Evolutionary conservation across 192 early-diverging fungal genomes (phyloP).

Genomic region (Coemansia sp.): DNA sequence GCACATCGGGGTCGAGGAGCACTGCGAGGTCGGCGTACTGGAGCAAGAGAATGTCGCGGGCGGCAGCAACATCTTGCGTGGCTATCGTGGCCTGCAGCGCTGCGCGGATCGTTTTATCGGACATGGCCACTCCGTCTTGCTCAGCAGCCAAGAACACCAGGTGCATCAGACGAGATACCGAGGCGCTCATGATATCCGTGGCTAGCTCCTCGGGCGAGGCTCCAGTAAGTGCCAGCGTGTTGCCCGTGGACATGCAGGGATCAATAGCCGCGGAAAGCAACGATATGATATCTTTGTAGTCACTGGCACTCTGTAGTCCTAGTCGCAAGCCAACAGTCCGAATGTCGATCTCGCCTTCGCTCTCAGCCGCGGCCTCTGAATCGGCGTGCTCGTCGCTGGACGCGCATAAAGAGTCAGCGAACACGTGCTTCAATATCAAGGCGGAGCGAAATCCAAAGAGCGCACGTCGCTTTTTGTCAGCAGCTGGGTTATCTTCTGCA

Average conservation of each 20-base stretch:
- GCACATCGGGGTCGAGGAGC: conserved; percentile 22
- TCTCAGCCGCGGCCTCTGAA: neutral
- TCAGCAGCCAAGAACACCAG: conserved; percentile 27
- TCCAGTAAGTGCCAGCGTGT: conserved; percentile 5
- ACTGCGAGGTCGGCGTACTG: conserved; percentile 23
- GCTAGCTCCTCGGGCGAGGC: conserved; percentile 9
- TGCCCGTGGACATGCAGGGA: conserved; percentile 9
- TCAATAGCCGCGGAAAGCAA: conserved; percentile 9
- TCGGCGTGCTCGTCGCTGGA: conserved; percentile 5
- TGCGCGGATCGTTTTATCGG: conserved; percentile 1
- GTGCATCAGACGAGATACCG: conserved; percentile 20
- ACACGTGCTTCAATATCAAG: conserved; percentile 1
- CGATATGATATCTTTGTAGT: conserved; percentile 20
- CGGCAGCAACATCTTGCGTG: conserved; percentile 21
- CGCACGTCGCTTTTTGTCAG: neutral
- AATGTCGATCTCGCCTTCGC: neutral
- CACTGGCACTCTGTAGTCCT: conserved; percentile 1
- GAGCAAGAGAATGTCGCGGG: conserved; percentile 32
- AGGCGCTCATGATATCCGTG: conserved; percentile 9
- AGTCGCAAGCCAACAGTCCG: conserved; percentile 5
- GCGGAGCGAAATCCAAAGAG: conserved; percentile 5
- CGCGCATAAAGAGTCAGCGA: neutral
- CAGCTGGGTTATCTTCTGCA: neutral
- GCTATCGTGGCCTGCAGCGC: conserved; percentile 19
- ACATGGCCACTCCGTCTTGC: conserved; percentile 11